These are phyloP conservation scores for Geotrichum siamense DNA, from an alignment of 1,139 yeast genomes.

Conservation along the genomic window DNA sequence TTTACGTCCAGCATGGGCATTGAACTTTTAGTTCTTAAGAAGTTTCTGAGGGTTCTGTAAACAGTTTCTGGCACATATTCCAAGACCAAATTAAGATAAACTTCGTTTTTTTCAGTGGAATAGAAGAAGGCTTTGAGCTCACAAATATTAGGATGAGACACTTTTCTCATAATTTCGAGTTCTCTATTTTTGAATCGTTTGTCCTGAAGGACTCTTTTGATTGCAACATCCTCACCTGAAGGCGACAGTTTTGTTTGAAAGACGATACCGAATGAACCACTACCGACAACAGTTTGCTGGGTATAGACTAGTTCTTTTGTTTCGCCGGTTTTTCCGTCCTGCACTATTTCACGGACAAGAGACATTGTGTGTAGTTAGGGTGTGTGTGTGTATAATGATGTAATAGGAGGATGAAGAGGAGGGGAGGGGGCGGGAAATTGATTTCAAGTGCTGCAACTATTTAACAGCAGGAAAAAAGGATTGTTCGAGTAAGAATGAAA, in stretches of 20 bases:
- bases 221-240: slow-evolving; percentile 74
- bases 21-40: slow-evolving; percentile 56
- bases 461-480: no score
- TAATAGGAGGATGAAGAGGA: no score
- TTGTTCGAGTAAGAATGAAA: no score
- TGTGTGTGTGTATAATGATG: neutral
- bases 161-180: slow-evolving; percentile 86
- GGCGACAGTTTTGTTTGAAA: slow-evolving; percentile 79
- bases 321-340: slow-evolving; percentile 68
- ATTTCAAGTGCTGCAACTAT: no score
- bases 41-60: slow-evolving; percentile 83
- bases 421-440: no score
- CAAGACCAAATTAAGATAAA: slow-evolving; percentile 77
- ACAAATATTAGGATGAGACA: slow-evolving; percentile 80
- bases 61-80: slow-evolving; percentile 94
- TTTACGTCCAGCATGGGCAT: slow-evolving; percentile 92
- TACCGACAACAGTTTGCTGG: slow-evolving; percentile 84
- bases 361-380: no score
- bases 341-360: slow-evolving; percentile 61
- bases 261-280: slow-evolving; percentile 96
- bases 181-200: slow-evolving; percentile 94
- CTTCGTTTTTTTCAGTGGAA: slow-evolving; percentile 67
- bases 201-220: slow-evolving; percentile 91
- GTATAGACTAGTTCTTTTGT: slow-evolving; percentile 55
- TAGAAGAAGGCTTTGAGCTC: slow-evolving; percentile 84